A percentile compares a stretch with the other conserved stretches of the same genome.
These are phyloP conservation scores for Acacia pycnantha DNA, from an alignment of 331 rosid genomes.

Conservation along the genomic window DNA sequence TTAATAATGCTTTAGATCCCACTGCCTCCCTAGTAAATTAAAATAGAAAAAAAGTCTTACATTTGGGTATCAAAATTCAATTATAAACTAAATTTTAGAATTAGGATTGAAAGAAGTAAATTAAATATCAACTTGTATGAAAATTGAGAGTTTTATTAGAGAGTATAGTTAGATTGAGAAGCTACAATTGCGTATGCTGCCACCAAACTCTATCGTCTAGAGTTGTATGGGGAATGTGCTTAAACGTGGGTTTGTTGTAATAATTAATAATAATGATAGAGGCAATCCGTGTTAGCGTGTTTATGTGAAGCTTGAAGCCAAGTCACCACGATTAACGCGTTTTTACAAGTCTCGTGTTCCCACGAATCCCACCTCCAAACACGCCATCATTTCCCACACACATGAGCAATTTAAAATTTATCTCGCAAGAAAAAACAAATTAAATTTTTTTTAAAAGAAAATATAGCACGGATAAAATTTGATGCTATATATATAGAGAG, in stretches of 20 bases:
- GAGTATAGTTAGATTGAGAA: neutral
- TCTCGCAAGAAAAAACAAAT: neutral
- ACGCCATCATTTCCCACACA: neutral
- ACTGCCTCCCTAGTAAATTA: no score
- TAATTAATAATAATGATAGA: neutral
- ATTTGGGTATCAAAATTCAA: no score
- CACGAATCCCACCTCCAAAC: neutral
- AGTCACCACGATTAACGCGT: neutral
- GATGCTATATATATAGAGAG: no score
- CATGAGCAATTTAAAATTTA: neutral
- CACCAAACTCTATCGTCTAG: constrained; percentile 19
- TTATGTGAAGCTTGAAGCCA: neutral
- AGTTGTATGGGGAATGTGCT: constrained; percentile 42
- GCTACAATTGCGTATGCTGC: neutral
- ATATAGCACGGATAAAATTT: neutral
- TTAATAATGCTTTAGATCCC: neutral
- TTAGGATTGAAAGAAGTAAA: no score
- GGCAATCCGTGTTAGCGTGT: neutral
- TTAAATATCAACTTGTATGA: neutral
- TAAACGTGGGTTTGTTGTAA: constrained; percentile 23
- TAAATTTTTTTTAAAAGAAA: neutral
- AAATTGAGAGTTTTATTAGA: constrained; percentile 3
- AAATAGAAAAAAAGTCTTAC: no score
- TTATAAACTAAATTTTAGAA: no score
- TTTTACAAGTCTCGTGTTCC: neutral